Base-by-base conservation (phyloP, 2,329 filamentous ascomycete species). In the Cladosporium sp. region DNA sequence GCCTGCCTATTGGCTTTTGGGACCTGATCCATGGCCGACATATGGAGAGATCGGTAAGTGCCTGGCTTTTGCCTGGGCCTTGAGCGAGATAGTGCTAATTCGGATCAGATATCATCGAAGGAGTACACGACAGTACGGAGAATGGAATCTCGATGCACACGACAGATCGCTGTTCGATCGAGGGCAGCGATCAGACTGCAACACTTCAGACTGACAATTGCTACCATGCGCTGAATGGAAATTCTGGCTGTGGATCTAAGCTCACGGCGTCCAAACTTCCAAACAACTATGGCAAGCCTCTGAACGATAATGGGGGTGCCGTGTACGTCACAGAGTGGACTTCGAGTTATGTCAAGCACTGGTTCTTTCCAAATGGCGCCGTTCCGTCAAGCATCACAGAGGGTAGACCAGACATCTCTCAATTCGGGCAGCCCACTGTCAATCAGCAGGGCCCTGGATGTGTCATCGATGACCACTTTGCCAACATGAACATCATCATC, bases 401-500 rank as follows among this genome's bases (percentile, higher is more conserved):
- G 10, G 64, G 65, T n/a, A 62, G 60, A 1, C 87, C 87, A 0
- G 78, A 88, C 64, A 82, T 86, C 0, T 79, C 77, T 48, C 73
- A 74, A 2, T 90, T 87, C 81, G 86, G 85, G 15, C 75, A 72
- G 2, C 83, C 87, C 0, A 65, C 81, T 6, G 84, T 86, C 1
- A 86, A 89, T 59, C 88, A 88, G 68, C 85, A 68, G 61, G 73
- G 70, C 9, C 42, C 53, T 15, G 57, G 56, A 19, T 76, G 74
- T 53, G 58, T 70, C 28, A 71, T 75, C 54, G 65, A 74, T 63
- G 42, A 60, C 19, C 65, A 72, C 45, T 75, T 76, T 58, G 58
- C 45, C 5, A 71, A 74, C 57, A 71, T 74, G 62, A 68, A 67
- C 49, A 69, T 75, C 42, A 69, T 75, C 58, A 68, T 74, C 62